Evolutionary conservation across 1,139 yeast species (phyloP).

Genomic region (Saccharomyces hybrid): DNA sequence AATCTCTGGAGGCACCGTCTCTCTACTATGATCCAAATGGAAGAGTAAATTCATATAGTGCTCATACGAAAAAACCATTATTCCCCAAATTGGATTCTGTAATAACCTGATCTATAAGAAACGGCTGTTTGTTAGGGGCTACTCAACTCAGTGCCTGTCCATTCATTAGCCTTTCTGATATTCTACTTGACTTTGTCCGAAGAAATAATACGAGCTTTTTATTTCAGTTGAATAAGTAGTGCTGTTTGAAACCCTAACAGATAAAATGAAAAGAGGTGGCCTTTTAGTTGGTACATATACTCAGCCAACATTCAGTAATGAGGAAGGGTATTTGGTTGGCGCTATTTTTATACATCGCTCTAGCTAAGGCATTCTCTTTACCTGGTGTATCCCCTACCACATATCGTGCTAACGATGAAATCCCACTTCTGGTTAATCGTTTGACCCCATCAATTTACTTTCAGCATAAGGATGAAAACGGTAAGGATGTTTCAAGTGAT

Average conservation of each 20-base stretch:
- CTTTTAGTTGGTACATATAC: background rate
- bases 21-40: slow-evolving; percentile 24
- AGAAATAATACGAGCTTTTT: background rate
- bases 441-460: slow-evolving; percentile 70
- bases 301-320: background rate
- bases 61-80: slow-evolving; percentile 24
- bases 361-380: slow-evolving; percentile 59
- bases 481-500: slow-evolving; percentile 35
- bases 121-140: background rate
- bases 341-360: background rate
- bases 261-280: background rate
- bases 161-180: background rate
- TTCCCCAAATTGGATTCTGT: background rate
- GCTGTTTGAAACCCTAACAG: background rate
- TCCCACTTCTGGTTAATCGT: slow-evolving; percentile 80
- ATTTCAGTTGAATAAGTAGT: background rate
- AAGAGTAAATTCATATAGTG: slow-evolving; percentile 28
- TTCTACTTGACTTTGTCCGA: background rate
- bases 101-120: background rate
- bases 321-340: background rate
- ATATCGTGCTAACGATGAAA: slow-evolving; percentile 59
- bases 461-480: slow-evolving; percentile 29
- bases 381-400: slow-evolving; percentile 96
- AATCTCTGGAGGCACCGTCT: slow-evolving; percentile 28
- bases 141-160: background rate